Base-by-base conservation (phyloP, 768 basidiomycete genomes). In the Boletus subparvulus region DNA sequence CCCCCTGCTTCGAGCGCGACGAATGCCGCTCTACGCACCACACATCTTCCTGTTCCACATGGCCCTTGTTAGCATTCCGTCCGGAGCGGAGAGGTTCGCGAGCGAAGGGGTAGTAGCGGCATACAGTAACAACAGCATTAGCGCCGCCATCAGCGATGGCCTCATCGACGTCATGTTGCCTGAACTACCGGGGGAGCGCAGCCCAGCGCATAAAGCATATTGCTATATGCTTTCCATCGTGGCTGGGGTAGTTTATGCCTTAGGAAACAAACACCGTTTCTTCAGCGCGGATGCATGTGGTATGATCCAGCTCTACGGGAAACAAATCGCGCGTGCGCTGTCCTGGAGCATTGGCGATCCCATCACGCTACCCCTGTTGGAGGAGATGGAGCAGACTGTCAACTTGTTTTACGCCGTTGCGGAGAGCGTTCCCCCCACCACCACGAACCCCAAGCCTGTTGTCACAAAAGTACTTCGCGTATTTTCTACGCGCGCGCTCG, bases 21-120 rank as follows among this genome's bases (percentile, higher is more conserved):
- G 85, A 52, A 78, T 83, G 66, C 82, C 90, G 13, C 72, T 89
- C 28, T 92, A 92, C 65, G 79, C 88, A 0, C 84, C 88, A 0
- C 88, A 91, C 63, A 76, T 96, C 54, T 82, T 97, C 52, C 76
- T 87, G 32, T 91, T 97, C 75, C 93, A 96, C 66, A 88, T 94
- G 77, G 83, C 90, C 1, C 74, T 97, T 19, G 91, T 89, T 16
- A 83, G 83, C 56, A 80, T 90, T 51, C 83, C 87, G 0, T 79
- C 83, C 2, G 86, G 91, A 0, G 93, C 94, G 0, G 94, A 96
- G 69, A 77, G 89, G 55, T 81, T 97, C 26, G 92, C 93, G 6
- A 86, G 87, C 61, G 91, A 90, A 60, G 92, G 93, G 33, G 77
- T 92, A 2, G 73, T 96, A 19, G 73, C 85, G 0, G 89, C 93